Evolutionary conservation across 257 asterid genomes (phyloP).

Genomic region (Gynochthodes officinalis): DNA sequence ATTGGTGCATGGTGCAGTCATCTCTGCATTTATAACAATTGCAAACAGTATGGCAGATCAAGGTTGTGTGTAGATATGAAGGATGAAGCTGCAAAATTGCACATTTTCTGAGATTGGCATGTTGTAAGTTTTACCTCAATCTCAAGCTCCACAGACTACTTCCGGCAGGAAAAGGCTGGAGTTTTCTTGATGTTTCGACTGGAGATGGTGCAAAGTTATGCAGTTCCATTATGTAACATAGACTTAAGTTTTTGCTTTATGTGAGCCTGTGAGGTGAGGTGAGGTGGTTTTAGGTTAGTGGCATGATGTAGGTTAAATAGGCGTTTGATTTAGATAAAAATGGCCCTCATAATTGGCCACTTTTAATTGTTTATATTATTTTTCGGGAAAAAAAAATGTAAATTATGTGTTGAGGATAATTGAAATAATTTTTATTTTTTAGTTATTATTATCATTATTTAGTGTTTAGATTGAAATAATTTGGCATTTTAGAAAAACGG

Average conservation of each 20-base stretch:
- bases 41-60: slow-evolving; percentile 93
- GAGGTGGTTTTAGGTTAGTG: background rate
- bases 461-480: too few species aligned
- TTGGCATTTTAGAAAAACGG: too few species aligned
- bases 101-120: background rate
- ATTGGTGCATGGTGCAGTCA: slow-evolving; percentile 86
- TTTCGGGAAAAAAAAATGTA: slow-evolving; percentile 4
- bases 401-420: background rate
- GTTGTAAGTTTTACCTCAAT: background rate
- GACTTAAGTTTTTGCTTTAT: background rate
- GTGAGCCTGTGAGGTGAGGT: background rate
- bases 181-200: background rate
- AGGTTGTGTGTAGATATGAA: slow-evolving; percentile 61
- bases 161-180: background rate
- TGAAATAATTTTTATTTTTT: background rate
- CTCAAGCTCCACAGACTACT: background rate
- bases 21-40: slow-evolving; percentile 81
- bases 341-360: slow-evolving; percentile 1
- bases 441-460: too few species aligned
- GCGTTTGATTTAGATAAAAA: background rate
- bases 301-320: background rate
- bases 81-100: background rate
- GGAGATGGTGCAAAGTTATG: background rate
- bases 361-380: background rate
- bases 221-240: background rate